These are phyloP conservation scores for Aspergillus sp. DNA, from an alignment of 2,329 filamentous ascomycete genomes.

Conservation along the genomic window DNA sequence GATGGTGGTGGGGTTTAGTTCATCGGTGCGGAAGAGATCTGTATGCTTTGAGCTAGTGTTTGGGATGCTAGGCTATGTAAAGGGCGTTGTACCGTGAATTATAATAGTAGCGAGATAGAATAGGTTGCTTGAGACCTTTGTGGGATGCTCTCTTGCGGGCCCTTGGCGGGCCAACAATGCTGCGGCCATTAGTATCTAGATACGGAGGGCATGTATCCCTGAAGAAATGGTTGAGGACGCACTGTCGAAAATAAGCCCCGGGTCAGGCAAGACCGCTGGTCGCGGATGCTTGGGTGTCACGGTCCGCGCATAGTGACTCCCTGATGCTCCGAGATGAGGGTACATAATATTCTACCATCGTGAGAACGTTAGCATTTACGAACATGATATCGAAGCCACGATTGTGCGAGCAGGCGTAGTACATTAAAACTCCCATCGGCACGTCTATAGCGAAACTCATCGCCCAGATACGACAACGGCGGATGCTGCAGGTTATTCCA, in stretches of 20 bases:
- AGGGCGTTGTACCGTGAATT: constrained; percentile 50
- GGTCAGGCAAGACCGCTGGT: constrained; percentile 62
- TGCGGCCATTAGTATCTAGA: constrained; percentile 5
- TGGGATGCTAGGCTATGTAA: constrained; percentile 21
- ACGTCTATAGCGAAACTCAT: constrained; percentile 32
- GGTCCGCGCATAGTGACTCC: constrained; percentile 67
- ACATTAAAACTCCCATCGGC: constrained; percentile 45
- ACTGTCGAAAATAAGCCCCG: constrained; percentile 66
- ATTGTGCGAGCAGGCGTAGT: constrained; percentile 3
- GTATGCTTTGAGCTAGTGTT: constrained; percentile 11
- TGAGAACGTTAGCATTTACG: constrained; percentile 11
- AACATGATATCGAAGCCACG: constrained; percentile 14
- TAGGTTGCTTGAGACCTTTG: constrained; percentile 69
- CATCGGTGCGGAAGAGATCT: constrained; percentile 66
- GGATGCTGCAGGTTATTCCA: constrained; percentile 58
- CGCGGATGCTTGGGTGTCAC: constrained; percentile 58
- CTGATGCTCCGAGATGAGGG: constrained; percentile 64
- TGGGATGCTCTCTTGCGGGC: constrained; percentile 59
- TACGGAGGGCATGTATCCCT: constrained; percentile 36
- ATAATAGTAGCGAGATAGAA: constrained; percentile 73
- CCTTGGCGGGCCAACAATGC: constrained; percentile 10
- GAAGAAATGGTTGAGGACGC: constrained; percentile 59
- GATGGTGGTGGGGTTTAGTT: constrained; percentile 61
- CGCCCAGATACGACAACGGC: constrained; percentile 45
- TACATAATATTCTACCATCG: constrained; percentile 51